Evolutionary conservation across 148 eudicot genomes (phyloP).

Genomic region (Fagopyrum esculentum): DNA sequence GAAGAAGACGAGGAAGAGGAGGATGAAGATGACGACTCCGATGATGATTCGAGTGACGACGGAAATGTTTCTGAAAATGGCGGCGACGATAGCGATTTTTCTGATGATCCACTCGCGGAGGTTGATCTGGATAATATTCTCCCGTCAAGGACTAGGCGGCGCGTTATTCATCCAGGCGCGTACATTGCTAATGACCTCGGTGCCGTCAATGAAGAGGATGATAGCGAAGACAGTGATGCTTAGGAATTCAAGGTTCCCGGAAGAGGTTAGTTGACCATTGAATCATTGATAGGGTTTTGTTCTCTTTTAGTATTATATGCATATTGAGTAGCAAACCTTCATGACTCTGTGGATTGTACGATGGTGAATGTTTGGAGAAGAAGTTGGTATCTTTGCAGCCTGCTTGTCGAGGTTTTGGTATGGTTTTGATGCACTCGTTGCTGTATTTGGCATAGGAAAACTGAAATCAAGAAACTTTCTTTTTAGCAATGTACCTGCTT

Average conservation of each 20-base stretch:
- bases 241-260: neutral
- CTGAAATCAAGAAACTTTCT: neutral
- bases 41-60: constrained; percentile 8
- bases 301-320: neutral
- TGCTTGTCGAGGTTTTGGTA: constrained; percentile 3
- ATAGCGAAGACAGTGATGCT: constrained; percentile 14
- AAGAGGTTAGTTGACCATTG: constrained; percentile 5
- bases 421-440: constrained; percentile 3
- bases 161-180: constrained; percentile 29
- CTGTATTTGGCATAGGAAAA: neutral
- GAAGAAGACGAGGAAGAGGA: neutral
- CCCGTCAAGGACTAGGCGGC: constrained; percentile 68
- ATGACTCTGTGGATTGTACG: neutral
- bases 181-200: constrained; percentile 29
- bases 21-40: neutral
- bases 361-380: neutral
- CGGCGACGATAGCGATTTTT: constrained; percentile 37
- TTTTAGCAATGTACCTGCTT: neutral
- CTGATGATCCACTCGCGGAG: constrained; percentile 75
- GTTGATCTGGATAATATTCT: constrained; percentile 80
- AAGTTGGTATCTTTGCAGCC: constrained; percentile 2
- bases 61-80: constrained; percentile 2
- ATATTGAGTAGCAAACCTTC: neutral
- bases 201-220: neutral
- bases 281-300: constrained; percentile 5